Evolutionary conservation across 2,329 filamentous ascomycete species (phyloP).

Genomic region (Alternaria brassicicola): DNA sequence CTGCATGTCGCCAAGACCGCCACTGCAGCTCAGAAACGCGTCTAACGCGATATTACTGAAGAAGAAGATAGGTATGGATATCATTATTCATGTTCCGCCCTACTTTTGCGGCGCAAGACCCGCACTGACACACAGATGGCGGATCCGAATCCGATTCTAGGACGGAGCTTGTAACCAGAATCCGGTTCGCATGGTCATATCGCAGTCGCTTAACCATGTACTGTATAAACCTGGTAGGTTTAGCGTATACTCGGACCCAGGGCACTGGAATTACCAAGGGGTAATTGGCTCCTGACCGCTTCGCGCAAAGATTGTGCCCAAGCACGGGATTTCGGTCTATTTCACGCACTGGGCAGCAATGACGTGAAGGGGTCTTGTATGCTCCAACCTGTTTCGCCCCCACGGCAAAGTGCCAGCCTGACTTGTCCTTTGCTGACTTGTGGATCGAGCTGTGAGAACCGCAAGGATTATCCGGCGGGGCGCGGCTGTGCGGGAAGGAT

Average conservation of each 20-base stretch:
- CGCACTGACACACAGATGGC: background rate
- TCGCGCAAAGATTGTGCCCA: background rate
- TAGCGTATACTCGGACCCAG: slow-evolving; percentile 9
- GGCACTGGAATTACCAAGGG: background rate
- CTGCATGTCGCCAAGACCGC: slow-evolving; percentile 22
- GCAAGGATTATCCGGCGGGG: slow-evolving; percentile 32
- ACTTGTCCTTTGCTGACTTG: slow-evolving; percentile 23
- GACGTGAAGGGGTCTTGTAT: background rate
- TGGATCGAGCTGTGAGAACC: slow-evolving; percentile 24
- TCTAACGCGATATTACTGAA: slow-evolving; percentile 1
- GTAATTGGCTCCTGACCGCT: slow-evolving; percentile 1
- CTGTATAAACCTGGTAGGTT: background rate
- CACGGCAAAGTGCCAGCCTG: slow-evolving; percentile 38
- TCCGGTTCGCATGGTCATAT: background rate
- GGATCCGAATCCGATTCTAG: background rate
- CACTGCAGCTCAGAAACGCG: slow-evolving; percentile 6
- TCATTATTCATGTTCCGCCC: background rate
- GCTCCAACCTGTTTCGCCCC: slow-evolving; percentile 25
- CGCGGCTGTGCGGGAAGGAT: slow-evolving; percentile 44
- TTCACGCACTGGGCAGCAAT: slow-evolving; percentile 1
- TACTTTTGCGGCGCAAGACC: background rate
- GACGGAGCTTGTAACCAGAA: background rate
- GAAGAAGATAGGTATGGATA: slow-evolving; percentile 1
- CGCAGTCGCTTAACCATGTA: background rate
- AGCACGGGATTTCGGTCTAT: slow-evolving; percentile 10